A percentile compares a stretch with the other conserved stretches of the same genome.
Evolutionary conservation across 169 alveolate genomes (phyloP).

Genomic region (Eimeria maxima): DNA sequence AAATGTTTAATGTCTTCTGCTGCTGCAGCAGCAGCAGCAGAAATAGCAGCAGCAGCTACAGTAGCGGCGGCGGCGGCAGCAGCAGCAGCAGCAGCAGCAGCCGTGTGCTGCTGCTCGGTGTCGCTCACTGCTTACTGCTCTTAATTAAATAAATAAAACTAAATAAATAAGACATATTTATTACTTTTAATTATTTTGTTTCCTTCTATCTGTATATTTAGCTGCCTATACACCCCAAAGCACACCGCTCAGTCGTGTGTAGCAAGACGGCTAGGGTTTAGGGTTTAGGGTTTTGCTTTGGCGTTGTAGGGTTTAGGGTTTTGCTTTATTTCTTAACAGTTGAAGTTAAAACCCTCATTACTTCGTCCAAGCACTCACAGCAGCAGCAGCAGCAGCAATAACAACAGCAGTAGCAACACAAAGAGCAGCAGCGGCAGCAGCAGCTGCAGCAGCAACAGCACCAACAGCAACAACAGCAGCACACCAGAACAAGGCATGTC

Average conservation of each 20-base stretch:
- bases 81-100: constrained; percentile 31
- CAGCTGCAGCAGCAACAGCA: constrained; percentile 37
- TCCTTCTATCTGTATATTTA: no score
- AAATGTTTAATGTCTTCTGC: background rate
- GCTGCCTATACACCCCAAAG: constrained; percentile 46
- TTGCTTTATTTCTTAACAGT: background rate
- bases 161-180: background rate
- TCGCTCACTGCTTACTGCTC: background rate
- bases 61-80: constrained; percentile 33
- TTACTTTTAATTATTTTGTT: background rate
- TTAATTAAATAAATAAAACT: background rate
- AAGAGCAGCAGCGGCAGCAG: constrained; percentile 37
- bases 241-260: background rate
- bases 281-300: constrained; percentile 24
- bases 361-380: background rate
- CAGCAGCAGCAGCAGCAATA: constrained; percentile 31
- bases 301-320: background rate
- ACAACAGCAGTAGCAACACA: background rate
- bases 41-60: constrained; percentile 8
- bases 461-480: constrained; percentile 35
- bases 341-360: background rate
- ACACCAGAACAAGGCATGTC: no score
- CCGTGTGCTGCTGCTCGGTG: background rate
- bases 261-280: background rate
- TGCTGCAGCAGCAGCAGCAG: constrained; percentile 13